These are phyloP conservation scores for Coemansia asiatica DNA, from an alignment of 192 early-diverging fungal species.

Conservation along the genomic window DNA sequence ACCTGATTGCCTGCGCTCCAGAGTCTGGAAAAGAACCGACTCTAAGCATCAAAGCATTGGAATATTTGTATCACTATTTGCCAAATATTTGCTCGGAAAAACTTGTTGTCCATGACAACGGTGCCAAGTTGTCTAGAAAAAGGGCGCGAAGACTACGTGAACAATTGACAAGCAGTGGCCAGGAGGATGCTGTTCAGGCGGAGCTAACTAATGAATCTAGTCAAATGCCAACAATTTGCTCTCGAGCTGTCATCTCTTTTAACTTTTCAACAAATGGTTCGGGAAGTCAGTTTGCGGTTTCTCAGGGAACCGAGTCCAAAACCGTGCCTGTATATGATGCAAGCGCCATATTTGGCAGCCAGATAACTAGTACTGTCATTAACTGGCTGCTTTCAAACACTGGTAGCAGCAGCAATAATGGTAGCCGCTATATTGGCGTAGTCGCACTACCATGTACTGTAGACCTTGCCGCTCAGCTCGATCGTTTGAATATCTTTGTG, in stretches of 20 bases:
- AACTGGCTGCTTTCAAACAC: slow-evolving; percentile 34
- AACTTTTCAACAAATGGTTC: slow-evolving; percentile 14
- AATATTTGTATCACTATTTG: slow-evolving; percentile 14
- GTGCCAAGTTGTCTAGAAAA: neutral
- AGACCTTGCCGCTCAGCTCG: slow-evolving; percentile 31
- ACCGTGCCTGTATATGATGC: slow-evolving; percentile 34
- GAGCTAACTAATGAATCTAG: neutral
- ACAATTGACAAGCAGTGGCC: neutral
- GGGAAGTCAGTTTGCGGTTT: neutral
- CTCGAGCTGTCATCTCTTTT: slow-evolving; percentile 4
- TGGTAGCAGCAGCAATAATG: neutral
- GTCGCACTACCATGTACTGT: slow-evolving; percentile 44
- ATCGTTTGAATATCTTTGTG: no score
- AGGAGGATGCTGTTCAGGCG: neutral
- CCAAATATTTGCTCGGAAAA: slow-evolving; percentile 15
- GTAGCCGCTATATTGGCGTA: slow-evolving; percentile 29
- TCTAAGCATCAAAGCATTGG: slow-evolving; percentile 18
- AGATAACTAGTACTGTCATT: slow-evolving; percentile 9
- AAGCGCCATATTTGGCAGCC: slow-evolving; percentile 21
- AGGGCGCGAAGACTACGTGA: neutral
- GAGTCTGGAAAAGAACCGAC: slow-evolving; percentile 25
- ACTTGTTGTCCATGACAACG: neutral
- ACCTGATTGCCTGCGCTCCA: slow-evolving; percentile 21
- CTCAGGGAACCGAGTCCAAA: slow-evolving; percentile 12
- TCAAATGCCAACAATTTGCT: neutral